Conservation (phyloP, 2,329 filamentous ascomycete species). For the Leptographium lundbergii region DNA sequence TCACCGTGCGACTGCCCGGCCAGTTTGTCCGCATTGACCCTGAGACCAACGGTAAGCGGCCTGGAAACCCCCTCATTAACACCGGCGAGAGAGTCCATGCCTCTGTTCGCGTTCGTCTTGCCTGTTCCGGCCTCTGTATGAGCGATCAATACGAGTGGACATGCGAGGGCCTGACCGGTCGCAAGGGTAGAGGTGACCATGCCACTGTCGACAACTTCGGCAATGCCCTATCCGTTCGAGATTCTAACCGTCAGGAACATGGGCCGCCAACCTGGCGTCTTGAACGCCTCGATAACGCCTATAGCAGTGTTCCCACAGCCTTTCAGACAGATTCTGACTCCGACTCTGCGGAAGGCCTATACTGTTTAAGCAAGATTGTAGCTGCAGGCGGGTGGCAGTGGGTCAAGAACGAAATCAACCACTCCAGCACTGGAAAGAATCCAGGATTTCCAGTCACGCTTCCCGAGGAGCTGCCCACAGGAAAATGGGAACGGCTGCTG, state of each 20-base stretch:
- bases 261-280: background rate
- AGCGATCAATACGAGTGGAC: conserved; percentile 22
- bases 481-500: conserved; percentile 20
- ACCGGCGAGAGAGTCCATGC: conserved; percentile 25
- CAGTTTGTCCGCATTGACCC: conserved; percentile 24
- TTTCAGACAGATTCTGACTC: background rate
- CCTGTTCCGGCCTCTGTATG: conserved; percentile 17
- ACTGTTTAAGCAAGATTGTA: conserved; percentile 15
- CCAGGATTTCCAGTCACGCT: conserved; percentile 6
- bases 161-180: conserved; percentile 15
- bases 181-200: background rate
- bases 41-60: conserved; percentile 21
- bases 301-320: too few relatives aligned
- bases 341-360: conserved; percentile 8
- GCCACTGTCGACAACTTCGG: background rate
- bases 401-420: conserved; percentile 16
- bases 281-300: too few relatives aligned
- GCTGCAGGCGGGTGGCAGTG: conserved; percentile 19
- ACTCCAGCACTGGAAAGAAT: background rate
- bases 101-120: conserved; percentile 17
- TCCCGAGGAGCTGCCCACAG: conserved; percentile 21
- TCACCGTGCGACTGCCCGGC: conserved; percentile 21
- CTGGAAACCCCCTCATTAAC: conserved; percentile 20
- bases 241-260: background rate
- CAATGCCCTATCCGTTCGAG: background rate